Conservation (phyloP, 2,329 filamentous ascomycete species). For the Tolypocladium pustulatum region DNA sequence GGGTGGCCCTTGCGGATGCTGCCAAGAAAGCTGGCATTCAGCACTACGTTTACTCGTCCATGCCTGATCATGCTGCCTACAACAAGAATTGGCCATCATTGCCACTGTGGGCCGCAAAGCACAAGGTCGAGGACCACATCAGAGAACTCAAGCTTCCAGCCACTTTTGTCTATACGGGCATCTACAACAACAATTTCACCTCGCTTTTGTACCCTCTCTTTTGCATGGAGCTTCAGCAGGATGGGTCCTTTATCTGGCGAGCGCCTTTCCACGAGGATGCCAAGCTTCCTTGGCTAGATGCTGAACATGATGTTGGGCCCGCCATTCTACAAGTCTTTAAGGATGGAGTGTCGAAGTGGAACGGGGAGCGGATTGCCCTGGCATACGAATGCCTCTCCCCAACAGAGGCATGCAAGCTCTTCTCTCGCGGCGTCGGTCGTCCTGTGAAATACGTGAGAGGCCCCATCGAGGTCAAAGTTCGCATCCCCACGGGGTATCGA, state of each 20-base stretch:
- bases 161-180: conserved; percentile 92
- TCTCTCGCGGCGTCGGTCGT: conserved; percentile 66
- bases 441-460: conserved; percentile 69
- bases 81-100: conserved; percentile 68
- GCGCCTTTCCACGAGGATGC: conserved; percentile 87
- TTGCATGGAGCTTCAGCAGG: conserved; percentile 78
- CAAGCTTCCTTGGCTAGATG: conserved; percentile 88
- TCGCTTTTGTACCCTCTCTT: conserved; percentile 86
- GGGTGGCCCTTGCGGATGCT: conserved; percentile 77
- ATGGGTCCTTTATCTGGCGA: conserved; percentile 85
- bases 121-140: conserved; percentile 85
- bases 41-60: conserved; percentile 93
- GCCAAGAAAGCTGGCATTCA: conserved; percentile 75
- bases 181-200: conserved; percentile 99
- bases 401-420: conserved; percentile 68
- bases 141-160: conserved; percentile 71
- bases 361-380: conserved; percentile 65
- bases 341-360: conserved; percentile 80
- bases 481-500: conserved; percentile 78
- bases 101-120: conserved; percentile 87
- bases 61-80: conserved; percentile 87
- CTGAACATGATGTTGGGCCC: conserved; percentile 90
- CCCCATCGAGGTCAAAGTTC: conserved; percentile 74
- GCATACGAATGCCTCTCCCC: conserved; percentile 87
- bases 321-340: conserved; percentile 92